Conservation (phyloP, 495 filamentous ascomycete genomes). For the Amniculicola lignicola region DNA sequence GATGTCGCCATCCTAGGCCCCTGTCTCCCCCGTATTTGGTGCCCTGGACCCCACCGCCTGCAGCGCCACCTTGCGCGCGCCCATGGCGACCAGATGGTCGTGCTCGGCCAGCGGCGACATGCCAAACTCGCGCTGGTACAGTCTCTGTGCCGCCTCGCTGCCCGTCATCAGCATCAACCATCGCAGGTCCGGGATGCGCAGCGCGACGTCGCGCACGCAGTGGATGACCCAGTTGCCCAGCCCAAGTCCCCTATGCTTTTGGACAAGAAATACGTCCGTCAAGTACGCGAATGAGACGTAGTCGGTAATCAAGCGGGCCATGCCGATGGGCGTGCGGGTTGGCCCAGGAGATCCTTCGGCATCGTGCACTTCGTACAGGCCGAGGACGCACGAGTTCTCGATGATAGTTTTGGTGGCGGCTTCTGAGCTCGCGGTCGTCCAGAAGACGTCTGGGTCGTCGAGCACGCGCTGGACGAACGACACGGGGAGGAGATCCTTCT, state of each 20-base stretch:
- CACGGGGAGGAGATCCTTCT: conserved; percentile 16
- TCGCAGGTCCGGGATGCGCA: conserved; percentile 57
- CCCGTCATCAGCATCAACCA: conserved; percentile 36
- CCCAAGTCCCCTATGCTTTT: conserved; percentile 56
- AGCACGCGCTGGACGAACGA: conserved; percentile 39
- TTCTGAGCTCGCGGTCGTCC: conserved; percentile 30
- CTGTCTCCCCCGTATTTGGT: too few species aligned
- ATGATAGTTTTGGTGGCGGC: conserved; percentile 31
- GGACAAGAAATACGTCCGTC: conserved; percentile 63
- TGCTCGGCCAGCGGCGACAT: conserved; percentile 8
- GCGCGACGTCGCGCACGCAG: conserved; percentile 52
- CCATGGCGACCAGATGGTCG: conserved; percentile 12
- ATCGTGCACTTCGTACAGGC: conserved; percentile 31
- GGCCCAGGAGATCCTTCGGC: background rate
- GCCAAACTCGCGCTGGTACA: conserved; percentile 29
- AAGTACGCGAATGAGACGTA: conserved; percentile 63
- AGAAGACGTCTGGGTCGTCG: conserved; percentile 35
- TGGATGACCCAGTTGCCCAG: conserved; percentile 61
- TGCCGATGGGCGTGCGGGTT: conserved; percentile 48
- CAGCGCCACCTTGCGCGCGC: conserved; percentile 13
- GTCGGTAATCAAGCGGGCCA: conserved; percentile 65
- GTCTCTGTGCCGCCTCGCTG: background rate
- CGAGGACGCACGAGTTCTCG: conserved; percentile 37
- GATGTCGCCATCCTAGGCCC: too few species aligned
- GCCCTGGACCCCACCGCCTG: too few species aligned